phyloP scores from a whole-genome alignment of 306 rosid species.

The Quercus bicolor region DNA sequence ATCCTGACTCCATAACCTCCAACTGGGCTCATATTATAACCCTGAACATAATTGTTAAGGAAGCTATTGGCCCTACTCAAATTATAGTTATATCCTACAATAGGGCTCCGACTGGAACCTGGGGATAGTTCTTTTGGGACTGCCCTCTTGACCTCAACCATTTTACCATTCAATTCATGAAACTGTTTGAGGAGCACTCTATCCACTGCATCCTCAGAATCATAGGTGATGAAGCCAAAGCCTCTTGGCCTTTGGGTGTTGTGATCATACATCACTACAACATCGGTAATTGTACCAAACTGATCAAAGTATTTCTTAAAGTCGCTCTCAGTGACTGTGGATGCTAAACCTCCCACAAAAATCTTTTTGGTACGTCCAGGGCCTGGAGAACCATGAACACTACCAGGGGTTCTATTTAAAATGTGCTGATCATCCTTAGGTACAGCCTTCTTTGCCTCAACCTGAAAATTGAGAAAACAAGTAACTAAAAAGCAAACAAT shows the following conservation, averaged over 20 bases:
- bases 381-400: constrained; percentile 66
- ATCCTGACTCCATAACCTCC: constrained; percentile 85
- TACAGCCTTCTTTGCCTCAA: constrained; percentile 97
- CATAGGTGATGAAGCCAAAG: constrained; percentile 91
- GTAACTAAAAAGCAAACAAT: constrained; percentile 32
- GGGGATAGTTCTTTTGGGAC: constrained; percentile 89
- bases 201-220: constrained; percentile 88
- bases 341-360: constrained; percentile 89
- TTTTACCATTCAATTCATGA: constrained; percentile 87
- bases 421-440: constrained; percentile 83
- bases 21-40: constrained; percentile 71
- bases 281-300: constrained; percentile 80
- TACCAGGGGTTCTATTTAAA: constrained; percentile 45
- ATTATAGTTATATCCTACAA: constrained; percentile 66
- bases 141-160: constrained; percentile 97
- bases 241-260: constrained; percentile 96
- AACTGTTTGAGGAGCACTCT: constrained; percentile 76
- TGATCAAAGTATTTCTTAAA: constrained; percentile 83
- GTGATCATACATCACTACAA: constrained; percentile 96
- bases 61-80: constrained; percentile 60
- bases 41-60: constrained; percentile 65
- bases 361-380: constrained; percentile 84
- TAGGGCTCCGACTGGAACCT: constrained; percentile 69
- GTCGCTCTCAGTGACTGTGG: constrained; percentile 77
- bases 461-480: constrained; percentile 50